These are phyloP conservation scores for Trametes villosa DNA, from an alignment of 768 basidiomycete genomes.

Conservation along the genomic window DNA sequence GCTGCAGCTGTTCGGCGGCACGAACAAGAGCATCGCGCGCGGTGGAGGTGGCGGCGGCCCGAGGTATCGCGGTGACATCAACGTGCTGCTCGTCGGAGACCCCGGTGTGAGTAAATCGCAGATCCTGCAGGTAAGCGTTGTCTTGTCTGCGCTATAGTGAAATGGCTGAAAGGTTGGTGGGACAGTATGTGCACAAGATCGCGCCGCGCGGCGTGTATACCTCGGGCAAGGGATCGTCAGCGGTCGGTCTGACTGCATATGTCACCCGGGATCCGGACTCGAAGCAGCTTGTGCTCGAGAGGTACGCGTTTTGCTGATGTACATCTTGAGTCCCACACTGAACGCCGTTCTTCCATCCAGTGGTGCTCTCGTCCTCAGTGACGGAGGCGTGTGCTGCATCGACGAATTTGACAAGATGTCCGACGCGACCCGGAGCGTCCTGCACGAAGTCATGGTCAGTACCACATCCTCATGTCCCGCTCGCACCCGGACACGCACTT, in stretches of 20 bases:
- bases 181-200: constrained; percentile 97
- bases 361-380: constrained; percentile 92
- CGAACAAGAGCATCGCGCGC: constrained; percentile 91
- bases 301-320: constrained; percentile 46
- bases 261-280: constrained; percentile 98
- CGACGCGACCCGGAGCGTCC: constrained; percentile 92
- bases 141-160: background rate
- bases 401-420: constrained; percentile 99
- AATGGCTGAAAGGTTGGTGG: constrained; percentile 9
- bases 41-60: constrained; percentile 97
- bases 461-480: background rate
- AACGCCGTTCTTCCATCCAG: constrained; percentile 44
- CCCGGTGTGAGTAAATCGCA: constrained; percentile 98
- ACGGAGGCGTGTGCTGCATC: constrained; percentile 97
- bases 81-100: constrained; percentile 95
- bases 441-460: constrained; percentile 97
- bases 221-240: constrained; percentile 97
- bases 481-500: too few species aligned
- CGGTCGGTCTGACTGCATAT: constrained; percentile 98
- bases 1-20: constrained; percentile 95
- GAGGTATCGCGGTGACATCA: constrained; percentile 96
- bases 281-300: constrained; percentile 96
- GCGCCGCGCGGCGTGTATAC: constrained; percentile 98
- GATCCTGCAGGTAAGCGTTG: constrained; percentile 67
- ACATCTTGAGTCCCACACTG: background rate